A percentile compares a stretch with the other conserved stretches of the same genome.
Conservation (phyloP, 805 yeast species). For the Ogataea nitratoaversa region DNA sequence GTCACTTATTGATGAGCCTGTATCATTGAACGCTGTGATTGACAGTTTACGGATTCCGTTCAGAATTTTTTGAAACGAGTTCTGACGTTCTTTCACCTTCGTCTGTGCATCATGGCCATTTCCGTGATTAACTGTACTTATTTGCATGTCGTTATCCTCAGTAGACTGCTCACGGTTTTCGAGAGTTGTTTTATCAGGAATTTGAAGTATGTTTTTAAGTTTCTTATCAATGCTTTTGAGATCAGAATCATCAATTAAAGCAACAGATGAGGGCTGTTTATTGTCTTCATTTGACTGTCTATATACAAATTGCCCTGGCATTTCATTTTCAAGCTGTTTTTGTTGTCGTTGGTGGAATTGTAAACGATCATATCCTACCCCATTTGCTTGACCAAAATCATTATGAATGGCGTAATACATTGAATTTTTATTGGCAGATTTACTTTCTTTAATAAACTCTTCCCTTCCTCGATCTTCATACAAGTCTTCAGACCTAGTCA, state of each 20-base stretch:
- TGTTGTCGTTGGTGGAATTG: background rate
- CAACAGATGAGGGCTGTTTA: too few species aligned
- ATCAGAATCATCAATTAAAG: too few species aligned
- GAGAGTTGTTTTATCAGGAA: background rate
- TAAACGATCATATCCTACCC: background rate
- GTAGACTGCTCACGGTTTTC: too few species aligned
- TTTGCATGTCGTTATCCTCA: too few species aligned
- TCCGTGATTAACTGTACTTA: too few species aligned
- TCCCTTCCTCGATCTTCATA: slow-evolving; percentile 11
- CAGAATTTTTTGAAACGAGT: background rate
- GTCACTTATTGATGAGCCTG: background rate
- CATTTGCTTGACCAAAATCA: background rate
- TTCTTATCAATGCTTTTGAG: background rate
- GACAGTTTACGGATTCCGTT: background rate
- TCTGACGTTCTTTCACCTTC: background rate
- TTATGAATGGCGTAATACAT: background rate
- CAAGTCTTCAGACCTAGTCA: background rate
- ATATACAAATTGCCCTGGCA: too few species aligned
- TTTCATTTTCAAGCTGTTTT: background rate
- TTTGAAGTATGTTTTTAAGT: background rate
- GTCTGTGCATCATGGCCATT: too few species aligned
- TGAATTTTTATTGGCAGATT: slow-evolving; percentile 9
- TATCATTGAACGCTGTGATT: background rate
- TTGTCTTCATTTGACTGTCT: too few species aligned
- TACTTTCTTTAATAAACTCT: slow-evolving; percentile 4